Percentiles rank a stretch among this genome's conserved stretches.
Evolutionary conservation across 805 yeast genomes (phyloP).

Genomic region (Myxozyma nipponensis): DNA sequence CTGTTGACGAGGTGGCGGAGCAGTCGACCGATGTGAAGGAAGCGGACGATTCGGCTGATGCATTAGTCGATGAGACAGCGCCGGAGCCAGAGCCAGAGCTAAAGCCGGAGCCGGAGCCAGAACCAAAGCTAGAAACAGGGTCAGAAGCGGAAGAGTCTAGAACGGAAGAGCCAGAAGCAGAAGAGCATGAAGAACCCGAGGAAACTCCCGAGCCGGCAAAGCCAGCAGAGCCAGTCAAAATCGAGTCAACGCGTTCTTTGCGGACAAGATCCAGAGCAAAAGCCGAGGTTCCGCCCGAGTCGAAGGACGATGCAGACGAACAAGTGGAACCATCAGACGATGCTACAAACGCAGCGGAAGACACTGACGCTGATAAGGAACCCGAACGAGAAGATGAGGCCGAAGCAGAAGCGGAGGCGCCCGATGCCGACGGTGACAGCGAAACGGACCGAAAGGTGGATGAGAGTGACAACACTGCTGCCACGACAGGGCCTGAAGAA

Average conservation of each 20-base stretch:
- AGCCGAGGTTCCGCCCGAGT: too few species aligned
- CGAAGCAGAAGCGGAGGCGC: slow-evolving; percentile 15
- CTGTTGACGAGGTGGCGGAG: too few species aligned
- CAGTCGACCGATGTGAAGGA: too few species aligned
- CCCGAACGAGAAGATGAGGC: slow-evolving; percentile 13
- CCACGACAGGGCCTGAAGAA: neutral
- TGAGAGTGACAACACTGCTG: too few species aligned
- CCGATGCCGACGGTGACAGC: slow-evolving; percentile 6
- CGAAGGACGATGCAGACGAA: slow-evolving; percentile 2
- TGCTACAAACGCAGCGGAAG: neutral
- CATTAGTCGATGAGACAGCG: too few species aligned
- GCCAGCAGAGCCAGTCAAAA: too few species aligned
- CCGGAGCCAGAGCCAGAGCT: neutral
- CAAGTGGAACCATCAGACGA: neutral
- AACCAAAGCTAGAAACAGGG: neutral
- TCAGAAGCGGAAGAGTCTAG: neutral
- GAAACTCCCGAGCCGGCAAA: too few species aligned
- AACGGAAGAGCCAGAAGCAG: neutral
- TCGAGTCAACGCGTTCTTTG: too few species aligned
- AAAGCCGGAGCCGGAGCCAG: neutral
- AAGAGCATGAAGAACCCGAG: neutral
- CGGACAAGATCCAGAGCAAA: too few species aligned
- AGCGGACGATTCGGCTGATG: neutral
- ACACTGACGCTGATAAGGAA: slow-evolving; percentile 21
- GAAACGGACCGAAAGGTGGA: neutral